Evolutionary conservation across 257 asterid genomes (phyloP).

Genomic region (Prunella vulgaris): DNA sequence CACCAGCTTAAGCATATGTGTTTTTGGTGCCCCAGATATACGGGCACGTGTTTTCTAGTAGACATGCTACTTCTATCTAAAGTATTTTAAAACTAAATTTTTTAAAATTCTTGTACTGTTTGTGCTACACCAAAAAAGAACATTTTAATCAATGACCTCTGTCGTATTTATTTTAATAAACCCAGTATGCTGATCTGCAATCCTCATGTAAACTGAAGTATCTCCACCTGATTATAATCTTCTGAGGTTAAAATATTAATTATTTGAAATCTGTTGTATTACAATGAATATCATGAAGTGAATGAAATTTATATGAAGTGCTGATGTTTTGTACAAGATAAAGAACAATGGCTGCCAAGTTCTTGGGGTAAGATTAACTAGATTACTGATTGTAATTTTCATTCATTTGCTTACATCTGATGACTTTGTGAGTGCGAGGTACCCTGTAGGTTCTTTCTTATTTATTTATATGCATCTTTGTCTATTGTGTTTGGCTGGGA

Average conservation of each 20-base stretch:
- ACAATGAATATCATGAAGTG: neutral
- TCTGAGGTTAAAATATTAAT: neutral
- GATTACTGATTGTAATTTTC: constrained; percentile 1
- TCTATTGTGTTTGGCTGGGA: neutral
- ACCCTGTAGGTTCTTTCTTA: neutral
- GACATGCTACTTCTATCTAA: neutral
- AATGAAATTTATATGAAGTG: neutral
- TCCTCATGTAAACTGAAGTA: neutral
- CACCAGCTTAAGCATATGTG: neutral
- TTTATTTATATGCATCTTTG: neutral
- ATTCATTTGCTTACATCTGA: neutral
- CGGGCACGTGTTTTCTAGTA: neutral
- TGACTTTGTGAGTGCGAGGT: neutral
- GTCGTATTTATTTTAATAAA: neutral
- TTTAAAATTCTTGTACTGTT: neutral
- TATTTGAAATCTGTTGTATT: neutral
- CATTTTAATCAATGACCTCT: neutral
- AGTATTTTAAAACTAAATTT: neutral
- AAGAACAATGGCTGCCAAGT: neutral
- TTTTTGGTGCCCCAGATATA: constrained; percentile 1
- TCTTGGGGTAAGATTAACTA: neutral
- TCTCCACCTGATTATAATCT: neutral
- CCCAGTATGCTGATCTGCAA: neutral
- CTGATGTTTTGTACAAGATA: neutral
- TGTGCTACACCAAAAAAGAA: neutral